These are phyloP conservation scores for Epichloe typhina DNA, from an alignment of 2,329 filamentous ascomycete genomes.

Conservation along the genomic window DNA sequence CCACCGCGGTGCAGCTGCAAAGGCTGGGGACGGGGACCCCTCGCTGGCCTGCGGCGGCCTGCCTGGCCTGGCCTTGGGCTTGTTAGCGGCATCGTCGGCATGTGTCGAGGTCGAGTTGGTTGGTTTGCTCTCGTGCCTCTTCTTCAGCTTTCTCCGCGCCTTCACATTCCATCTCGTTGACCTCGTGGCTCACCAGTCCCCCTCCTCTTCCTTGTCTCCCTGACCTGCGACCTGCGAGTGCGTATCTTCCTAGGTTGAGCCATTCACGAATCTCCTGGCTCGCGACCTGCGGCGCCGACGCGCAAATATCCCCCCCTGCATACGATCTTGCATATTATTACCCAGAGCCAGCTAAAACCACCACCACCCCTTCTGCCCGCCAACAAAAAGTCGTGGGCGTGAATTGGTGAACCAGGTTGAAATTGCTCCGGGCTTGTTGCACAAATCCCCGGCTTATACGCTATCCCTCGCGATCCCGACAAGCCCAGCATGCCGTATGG, in stretches of 20 bases:
- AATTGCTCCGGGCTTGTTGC: neutral
- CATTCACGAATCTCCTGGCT: no score
- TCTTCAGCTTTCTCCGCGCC: neutral
- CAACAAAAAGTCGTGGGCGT: neutral
- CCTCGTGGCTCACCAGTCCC: neutral
- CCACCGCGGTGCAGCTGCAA: no score
- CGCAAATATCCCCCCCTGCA: no score
- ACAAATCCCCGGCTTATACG: neutral
- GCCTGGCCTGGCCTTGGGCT: no score
- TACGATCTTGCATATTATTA: no score
- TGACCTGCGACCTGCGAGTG: neutral
- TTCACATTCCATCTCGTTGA: neutral
- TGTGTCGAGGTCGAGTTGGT: no score
- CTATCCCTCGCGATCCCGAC: neutral
- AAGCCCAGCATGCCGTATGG: constrained; percentile 5
- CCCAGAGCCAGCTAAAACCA: neutral
- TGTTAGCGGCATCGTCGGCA: neutral
- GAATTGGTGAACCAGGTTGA: constrained; percentile 1
- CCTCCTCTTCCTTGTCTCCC: no score
- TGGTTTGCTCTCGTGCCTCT: neutral
- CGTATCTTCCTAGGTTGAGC: no score
- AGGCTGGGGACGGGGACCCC: no score
- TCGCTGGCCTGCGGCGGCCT: no score
- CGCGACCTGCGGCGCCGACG: no score
- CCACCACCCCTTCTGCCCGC: neutral